Conservation (phyloP, 352 stramenopile species). For the Globisporangium radiosum region DNA sequence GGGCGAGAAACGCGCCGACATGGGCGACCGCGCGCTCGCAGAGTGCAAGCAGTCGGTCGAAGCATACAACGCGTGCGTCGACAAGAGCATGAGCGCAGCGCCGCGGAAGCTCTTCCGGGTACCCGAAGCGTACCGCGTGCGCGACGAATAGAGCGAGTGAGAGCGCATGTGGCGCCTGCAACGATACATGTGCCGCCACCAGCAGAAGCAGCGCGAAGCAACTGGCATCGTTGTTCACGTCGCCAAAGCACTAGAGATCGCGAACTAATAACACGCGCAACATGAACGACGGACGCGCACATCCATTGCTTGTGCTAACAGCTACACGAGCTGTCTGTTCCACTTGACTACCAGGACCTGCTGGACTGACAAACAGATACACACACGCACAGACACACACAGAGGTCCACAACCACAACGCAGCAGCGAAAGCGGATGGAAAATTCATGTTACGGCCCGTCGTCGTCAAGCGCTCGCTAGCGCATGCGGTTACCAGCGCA, state of each 20-base stretch:
- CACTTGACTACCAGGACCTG: background rate
- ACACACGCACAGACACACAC: background rate
- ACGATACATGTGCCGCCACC: no score
- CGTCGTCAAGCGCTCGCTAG: no score
- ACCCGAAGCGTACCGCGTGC: slow-evolving; percentile 70
- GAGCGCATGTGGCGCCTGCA: no score
- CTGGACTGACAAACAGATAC: background rate
- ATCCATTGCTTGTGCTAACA: no score
- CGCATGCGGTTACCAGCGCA: no score
- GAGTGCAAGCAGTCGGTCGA: slow-evolving; percentile 46
- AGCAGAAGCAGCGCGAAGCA: no score
- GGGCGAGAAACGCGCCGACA: slow-evolving; percentile 43
- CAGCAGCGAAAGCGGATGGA: background rate
- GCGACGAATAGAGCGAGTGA: slow-evolving; percentile 24
- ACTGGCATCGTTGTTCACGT: no score
- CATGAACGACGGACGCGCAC: no score
- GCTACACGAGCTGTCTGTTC: background rate
- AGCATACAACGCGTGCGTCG: slow-evolving; percentile 74
- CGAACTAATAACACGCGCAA: no score
- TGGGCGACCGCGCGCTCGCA: slow-evolving; percentile 58
- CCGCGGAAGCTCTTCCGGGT: slow-evolving; percentile 79
- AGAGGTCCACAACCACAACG: background rate
- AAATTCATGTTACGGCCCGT: no score
- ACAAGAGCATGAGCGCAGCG: slow-evolving; percentile 38
- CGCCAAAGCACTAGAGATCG: no score